phyloP scores from a whole-genome alignment of 208 protist genomes.

The Tritrichomonas musculus region DNA sequence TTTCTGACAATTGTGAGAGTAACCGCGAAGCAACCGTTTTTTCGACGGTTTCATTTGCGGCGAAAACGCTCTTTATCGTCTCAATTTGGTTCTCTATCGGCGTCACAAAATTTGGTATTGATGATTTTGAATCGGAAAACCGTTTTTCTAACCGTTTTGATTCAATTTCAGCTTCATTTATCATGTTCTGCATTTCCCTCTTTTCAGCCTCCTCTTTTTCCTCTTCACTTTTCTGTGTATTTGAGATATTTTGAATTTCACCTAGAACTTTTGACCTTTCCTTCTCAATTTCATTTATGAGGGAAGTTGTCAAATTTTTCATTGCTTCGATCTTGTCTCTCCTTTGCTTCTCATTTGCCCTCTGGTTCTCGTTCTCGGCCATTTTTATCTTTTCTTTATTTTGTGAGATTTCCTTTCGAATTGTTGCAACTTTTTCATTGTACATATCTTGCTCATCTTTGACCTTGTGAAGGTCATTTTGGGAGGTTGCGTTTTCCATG shows the following conservation, averaged over 20 bases:
- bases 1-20: not conserved
- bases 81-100: not conserved
- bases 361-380: not conserved
- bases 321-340: not conserved
- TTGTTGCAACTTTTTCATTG: not conserved
- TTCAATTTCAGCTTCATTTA: not conserved
- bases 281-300: not conserved
- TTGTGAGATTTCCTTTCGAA: not conserved
- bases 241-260: not conserved
- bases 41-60: not conserved
- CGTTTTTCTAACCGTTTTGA: not conserved
- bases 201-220: not conserved
- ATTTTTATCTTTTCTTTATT: not conserved
- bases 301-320: not conserved
- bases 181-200: not conserved
- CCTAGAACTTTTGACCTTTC: not conserved
- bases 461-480: not conserved
- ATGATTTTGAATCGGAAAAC: not conserved
- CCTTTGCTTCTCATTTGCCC: not conserved
- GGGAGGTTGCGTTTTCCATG: not conserved
- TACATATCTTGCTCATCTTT: not conserved
- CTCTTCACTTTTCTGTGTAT: not conserved
- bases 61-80: not conserved
- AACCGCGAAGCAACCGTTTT: not conserved
- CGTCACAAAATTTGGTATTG: not conserved